Evolutionary conservation across 2,329 filamentous ascomycete species (phyloP).

Genomic region (Talaromyces piceae): DNA sequence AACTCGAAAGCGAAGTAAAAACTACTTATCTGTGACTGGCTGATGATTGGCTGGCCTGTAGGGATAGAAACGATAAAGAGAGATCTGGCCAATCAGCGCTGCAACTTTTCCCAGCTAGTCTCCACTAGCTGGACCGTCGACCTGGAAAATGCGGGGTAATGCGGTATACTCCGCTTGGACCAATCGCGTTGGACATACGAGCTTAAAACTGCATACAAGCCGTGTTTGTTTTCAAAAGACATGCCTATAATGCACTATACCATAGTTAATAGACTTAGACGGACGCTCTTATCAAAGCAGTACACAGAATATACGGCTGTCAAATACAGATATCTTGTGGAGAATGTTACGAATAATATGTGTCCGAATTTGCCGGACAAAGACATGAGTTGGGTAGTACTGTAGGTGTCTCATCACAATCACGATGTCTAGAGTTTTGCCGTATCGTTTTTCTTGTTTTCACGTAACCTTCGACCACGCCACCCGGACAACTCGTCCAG

Average conservation of each 20-base stretch:
- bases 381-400: no score
- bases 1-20: not conserved
- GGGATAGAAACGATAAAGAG: not conserved
- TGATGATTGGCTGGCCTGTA: not conserved
- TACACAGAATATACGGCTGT: not conserved
- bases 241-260: no score
- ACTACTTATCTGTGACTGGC: not conserved
- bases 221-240: not conserved
- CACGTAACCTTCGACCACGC: conserved; percentile 14
- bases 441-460: conserved; percentile 1
- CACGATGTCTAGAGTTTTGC: not conserved
- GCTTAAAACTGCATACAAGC: not conserved
- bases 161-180: no score
- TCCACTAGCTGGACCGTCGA: not conserved
- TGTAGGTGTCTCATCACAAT: no score
- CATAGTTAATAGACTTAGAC: no score
- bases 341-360: no score
- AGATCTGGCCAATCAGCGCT: not conserved
- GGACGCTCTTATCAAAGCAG: no score
- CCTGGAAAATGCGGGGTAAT: not conserved
- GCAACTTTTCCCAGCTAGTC: no score
- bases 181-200: not conserved
- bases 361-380: no score
- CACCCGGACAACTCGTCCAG: conserved; percentile 16
- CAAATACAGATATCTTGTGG: no score